A percentile compares a stretch with the other conserved stretches of the same genome.
phyloP scores from a whole-genome alignment of 495 filamentous ascomycete genomes.

The Annulohypoxylon stygium region DNA sequence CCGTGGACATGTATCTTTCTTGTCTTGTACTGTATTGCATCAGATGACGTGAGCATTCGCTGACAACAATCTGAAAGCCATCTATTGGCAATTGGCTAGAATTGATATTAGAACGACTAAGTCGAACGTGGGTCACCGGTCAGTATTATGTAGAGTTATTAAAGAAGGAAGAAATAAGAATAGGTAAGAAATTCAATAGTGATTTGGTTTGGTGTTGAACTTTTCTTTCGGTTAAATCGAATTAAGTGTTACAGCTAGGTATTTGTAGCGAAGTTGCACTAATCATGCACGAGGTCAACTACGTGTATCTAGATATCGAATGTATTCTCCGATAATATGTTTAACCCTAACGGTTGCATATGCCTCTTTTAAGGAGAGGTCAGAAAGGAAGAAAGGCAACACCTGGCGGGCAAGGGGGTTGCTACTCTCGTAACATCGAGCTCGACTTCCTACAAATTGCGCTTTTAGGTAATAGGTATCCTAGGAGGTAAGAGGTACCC shows the following conservation, averaged over 20 bases:
- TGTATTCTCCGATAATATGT: conserved; percentile 42
- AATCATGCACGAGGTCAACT: neutral
- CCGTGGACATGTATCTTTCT: conserved; percentile 14
- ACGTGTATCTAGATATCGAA: conserved; percentile 1
- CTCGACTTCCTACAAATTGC: conserved; percentile 1
- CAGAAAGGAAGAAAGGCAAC: conserved; percentile 29
- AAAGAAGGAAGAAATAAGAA: neutral
- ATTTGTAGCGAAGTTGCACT: conserved; percentile 2
- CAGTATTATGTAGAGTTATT: neutral
- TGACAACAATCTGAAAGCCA: neutral
- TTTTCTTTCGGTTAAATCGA: neutral
- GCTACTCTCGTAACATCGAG: conserved; percentile 10
- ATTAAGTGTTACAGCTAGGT: neutral
- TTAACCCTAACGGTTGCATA: conserved; percentile 37
- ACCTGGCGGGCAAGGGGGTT: conserved; percentile 34
- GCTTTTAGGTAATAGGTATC: neutral
- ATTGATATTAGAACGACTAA: neutral
- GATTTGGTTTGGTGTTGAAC: too few species aligned
- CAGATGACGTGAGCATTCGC: conserved; percentile 35
- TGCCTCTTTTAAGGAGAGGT: neutral
- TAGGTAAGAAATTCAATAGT: neutral
- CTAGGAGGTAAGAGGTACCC: neutral
- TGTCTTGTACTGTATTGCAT: conserved; percentile 14
- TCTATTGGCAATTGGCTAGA: neutral
- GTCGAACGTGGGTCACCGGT: neutral